Base-by-base conservation (phyloP, 2,329 filamentous ascomycete species). In the Chrysosporium queenslandicum region DNA sequence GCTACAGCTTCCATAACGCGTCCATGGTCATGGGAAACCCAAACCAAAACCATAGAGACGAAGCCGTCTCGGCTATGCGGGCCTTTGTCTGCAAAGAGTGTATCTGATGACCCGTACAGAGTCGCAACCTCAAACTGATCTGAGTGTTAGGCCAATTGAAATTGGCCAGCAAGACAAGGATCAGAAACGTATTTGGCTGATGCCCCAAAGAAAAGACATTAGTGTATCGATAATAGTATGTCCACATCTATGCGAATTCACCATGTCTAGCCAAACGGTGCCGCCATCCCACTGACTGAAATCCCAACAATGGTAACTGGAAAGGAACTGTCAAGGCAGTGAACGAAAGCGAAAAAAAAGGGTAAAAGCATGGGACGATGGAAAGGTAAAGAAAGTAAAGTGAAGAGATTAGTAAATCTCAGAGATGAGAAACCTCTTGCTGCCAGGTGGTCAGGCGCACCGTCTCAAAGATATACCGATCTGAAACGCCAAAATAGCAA, bases 331-430 rank as follows among this genome's bases (percentile, higher is more conserved):
- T 48, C n/a, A 29, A 34, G 11, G 32, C 11, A 18, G n/a, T n/a
- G n/a, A 37, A 37, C 2, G n/a, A n/a, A 37, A 37, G 5, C 18
- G 52, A 39, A 49, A 53, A 55, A 45, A 53, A 49, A 50, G 57
- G 23, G 48, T 36, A 54, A 53, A 54, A 30, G 53, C 51, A 49
- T 25, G 46, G 16, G 29, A 32, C 18, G 46, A 37, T 23, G 14
- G 30, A 47, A 53, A 29, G n/a, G 20, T 11, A 48, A 51, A n/a
- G 18, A 41, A 21, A 50, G 54, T 52, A 45, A 43, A 55, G 8
- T 20, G 40, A 39, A 48, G 8, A 8, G 30, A 47, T 48, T 18
- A 47, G 23, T 21, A 34, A 16, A 34, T 40, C n/a, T 27, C 18
- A 30, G 18, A 46, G 12, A 12, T 25, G 21, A 14, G 23, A 29